These are phyloP conservation scores for Boletus rubropictus DNA, from an alignment of 768 basidiomycete species.

Conservation along the genomic window DNA sequence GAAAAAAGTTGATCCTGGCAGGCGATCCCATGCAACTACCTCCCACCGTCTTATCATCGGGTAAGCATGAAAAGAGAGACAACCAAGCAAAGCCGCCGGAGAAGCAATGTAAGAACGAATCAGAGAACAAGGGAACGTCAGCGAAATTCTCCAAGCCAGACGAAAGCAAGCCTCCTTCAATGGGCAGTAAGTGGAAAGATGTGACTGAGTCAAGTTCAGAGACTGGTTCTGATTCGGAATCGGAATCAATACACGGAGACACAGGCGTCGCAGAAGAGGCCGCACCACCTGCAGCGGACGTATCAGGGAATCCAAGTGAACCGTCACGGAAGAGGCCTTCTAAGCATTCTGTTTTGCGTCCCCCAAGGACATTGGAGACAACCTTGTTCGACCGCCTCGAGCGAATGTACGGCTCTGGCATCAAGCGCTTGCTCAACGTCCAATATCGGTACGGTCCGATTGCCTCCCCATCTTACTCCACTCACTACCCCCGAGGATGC, in stretches of 20 bases:
- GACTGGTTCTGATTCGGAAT: conserved; percentile 13
- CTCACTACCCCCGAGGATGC: conserved; percentile 56
- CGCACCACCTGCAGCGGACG: background rate
- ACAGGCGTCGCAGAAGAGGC: conserved; percentile 18
- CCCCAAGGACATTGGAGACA: conserved; percentile 72
- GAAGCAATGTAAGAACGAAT: background rate
- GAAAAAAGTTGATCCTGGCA: conserved; percentile 82
- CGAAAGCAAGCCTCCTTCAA: background rate
- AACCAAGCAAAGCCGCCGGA: conserved; percentile 2
- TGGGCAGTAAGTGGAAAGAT: conserved; percentile 1
- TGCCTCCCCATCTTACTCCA: background rate
- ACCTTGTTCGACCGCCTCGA: conserved; percentile 93
- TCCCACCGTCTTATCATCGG: conserved; percentile 78
- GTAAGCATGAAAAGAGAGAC: conserved; percentile 36
- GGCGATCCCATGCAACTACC: conserved; percentile 96
- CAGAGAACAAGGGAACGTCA: background rate
- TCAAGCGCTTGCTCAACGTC: conserved; percentile 83
- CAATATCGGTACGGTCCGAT: conserved; percentile 69
- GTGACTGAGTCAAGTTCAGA: conserved; percentile 6
- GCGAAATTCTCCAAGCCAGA: background rate
- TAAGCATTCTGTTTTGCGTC: conserved; percentile 34
- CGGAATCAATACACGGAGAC: conserved; percentile 19
- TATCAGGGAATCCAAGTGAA: background rate
- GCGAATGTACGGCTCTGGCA: conserved; percentile 72
- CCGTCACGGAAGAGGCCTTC: conserved; percentile 9